phyloP scores from a whole-genome alignment of 176 grass and related monocot genomes.

The Melocanna baccifera region DNA sequence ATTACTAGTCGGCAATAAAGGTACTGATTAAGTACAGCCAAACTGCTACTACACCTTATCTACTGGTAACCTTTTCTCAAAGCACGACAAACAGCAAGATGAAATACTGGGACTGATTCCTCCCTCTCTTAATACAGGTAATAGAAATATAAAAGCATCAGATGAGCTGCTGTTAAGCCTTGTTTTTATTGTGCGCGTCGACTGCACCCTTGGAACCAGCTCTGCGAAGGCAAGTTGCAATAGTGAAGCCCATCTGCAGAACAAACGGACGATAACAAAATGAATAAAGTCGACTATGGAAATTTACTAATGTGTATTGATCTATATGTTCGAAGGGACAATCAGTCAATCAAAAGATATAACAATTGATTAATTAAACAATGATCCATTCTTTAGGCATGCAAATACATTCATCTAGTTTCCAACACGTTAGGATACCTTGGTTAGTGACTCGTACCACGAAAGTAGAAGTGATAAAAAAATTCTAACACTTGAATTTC shows the following conservation, averaged over 20 bases:
- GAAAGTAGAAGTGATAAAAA: conserved; percentile 32
- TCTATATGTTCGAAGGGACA: background rate
- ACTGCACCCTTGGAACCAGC: conserved; percentile 30
- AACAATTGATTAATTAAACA: background rate
- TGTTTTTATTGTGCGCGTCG: conserved; percentile 37
- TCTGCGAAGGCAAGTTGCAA: conserved; percentile 28
- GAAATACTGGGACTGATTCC: conserved; percentile 31
- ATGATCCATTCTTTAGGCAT: background rate
- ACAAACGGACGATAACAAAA: background rate
- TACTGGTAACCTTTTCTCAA: conserved; percentile 37
- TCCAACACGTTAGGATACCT: conserved; percentile 37
- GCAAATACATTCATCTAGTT: background rate
- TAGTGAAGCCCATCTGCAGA: conserved; percentile 49
- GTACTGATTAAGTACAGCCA: conserved; percentile 32
- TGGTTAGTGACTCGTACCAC: conserved; percentile 56
- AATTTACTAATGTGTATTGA: background rate
- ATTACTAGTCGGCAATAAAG: conserved; percentile 19
- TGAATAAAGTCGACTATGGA: background rate
- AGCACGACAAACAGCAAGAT: conserved; percentile 27
- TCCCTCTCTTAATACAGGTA: conserved; percentile 42
- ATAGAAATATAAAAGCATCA: conserved; percentile 39
- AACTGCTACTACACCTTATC: conserved; percentile 38
- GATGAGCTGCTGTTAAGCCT: conserved; percentile 34
- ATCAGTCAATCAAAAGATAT: background rate
- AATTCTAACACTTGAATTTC: conserved; percentile 35